These are phyloP conservation scores for Aspergillus affinis DNA, from an alignment of 495 filamentous ascomycete genomes.

Conservation along the genomic window DNA sequence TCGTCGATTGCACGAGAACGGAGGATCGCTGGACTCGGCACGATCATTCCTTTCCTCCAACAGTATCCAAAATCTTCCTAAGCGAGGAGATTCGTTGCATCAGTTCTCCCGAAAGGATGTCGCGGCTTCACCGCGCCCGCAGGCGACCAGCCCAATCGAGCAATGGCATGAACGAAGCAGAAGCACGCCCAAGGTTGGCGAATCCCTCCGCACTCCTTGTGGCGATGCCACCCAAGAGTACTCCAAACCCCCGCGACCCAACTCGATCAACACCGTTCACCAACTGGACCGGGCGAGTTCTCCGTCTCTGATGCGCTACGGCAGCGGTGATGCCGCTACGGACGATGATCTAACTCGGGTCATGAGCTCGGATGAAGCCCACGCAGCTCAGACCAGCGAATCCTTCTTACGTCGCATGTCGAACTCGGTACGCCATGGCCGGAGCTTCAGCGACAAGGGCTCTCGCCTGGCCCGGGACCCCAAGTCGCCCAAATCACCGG, in stretches of 20 bases:
- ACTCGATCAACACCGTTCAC: constrained; percentile 52
- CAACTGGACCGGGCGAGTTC: constrained; percentile 48
- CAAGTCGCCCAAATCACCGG: constrained; percentile 73
- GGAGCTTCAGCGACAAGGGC: constrained; percentile 77
- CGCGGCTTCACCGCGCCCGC: constrained; percentile 27
- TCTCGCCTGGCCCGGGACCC: constrained; percentile 45
- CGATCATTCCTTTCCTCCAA: constrained; percentile 29
- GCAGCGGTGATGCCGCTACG: constrained; percentile 77
- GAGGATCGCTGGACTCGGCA: constrained; percentile 34
- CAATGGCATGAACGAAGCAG: constrained; percentile 21
- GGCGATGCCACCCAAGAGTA: constrained; percentile 44
- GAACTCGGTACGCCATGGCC: constrained; percentile 88
- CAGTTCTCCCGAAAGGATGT: constrained; percentile 38
- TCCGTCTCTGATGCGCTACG: constrained; percentile 73
- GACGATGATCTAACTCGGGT: constrained; percentile 90
- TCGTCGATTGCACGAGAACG: constrained; percentile 39
- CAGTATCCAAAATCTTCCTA: constrained; percentile 42
- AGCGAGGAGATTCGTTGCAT: constrained; percentile 58
- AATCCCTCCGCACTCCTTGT: constrained; percentile 60
- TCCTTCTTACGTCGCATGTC: constrained; percentile 86
- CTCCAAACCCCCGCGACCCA: constrained; percentile 41
- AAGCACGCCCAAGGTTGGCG: constrained; percentile 20
- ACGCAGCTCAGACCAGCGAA: constrained; percentile 42
- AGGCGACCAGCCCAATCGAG: constrained; percentile 16
- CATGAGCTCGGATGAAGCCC: constrained; percentile 65